These are phyloP conservation scores for Neocallimastix lanati DNA, from an alignment of 192 early-diverging fungal species.

Conservation along the genomic window DNA sequence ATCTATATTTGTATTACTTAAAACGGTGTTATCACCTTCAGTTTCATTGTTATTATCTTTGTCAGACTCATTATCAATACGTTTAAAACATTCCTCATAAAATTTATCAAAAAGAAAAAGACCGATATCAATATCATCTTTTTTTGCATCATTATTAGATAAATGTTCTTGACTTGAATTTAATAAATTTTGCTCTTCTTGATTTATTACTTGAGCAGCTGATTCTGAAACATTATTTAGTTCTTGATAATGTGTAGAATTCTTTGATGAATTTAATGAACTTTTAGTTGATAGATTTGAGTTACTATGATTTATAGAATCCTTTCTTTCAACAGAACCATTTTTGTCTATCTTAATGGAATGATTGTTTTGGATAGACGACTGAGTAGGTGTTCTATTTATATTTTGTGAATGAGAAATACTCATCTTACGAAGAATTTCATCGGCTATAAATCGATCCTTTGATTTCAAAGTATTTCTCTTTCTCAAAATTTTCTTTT, in stretches of 20 bases:
- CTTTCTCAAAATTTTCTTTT: not conserved
- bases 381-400: not conserved
- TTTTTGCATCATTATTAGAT: not conserved
- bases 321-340: not conserved
- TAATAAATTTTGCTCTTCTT: too few relatives aligned
- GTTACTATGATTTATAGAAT: not conserved
- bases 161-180: too few relatives aligned
- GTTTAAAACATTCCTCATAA: not conserved
- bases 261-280: not conserved
- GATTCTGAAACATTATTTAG: too few relatives aligned
- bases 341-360: not conserved
- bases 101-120: not conserved
- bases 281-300: not conserved
- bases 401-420: not conserved
- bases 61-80: not conserved
- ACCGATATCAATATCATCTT: not conserved
- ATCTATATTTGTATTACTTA: not conserved
- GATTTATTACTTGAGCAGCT: too few relatives aligned
- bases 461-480: not conserved
- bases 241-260: not conserved
- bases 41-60: not conserved
- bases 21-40: not conserved
- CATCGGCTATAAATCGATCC: not conserved
- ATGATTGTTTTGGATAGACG: not conserved
- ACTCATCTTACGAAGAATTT: not conserved